Conservation (phyloP, 768 basidiomycete species). For the Hydnomerulius pinastri region DNA sequence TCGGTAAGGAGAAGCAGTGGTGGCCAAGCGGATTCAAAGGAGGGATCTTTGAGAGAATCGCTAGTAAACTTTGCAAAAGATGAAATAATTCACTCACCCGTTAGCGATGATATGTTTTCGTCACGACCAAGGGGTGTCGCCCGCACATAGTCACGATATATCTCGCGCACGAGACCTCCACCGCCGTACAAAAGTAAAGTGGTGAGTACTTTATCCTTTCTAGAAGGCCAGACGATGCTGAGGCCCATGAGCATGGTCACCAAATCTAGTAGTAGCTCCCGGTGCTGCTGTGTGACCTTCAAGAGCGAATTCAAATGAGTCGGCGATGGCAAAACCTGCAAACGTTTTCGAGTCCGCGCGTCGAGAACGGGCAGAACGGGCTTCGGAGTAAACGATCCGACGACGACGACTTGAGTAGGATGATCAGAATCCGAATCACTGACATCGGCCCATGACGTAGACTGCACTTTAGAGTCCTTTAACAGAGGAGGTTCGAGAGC, state of each 20-base stretch:
- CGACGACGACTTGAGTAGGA: slow-evolving; percentile 31
- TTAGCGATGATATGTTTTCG: slow-evolving; percentile 38
- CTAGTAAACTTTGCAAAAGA: background rate
- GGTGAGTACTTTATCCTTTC: slow-evolving; percentile 59
- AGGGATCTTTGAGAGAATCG: slow-evolving; percentile 40
- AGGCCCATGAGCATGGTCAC: slow-evolving; percentile 61
- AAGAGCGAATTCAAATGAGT: slow-evolving; percentile 59
- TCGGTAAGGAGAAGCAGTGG: slow-evolving; percentile 78
- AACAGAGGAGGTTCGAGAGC: slow-evolving; percentile 48
- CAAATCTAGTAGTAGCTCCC: slow-evolving; percentile 46
- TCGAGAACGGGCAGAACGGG: slow-evolving; percentile 49
- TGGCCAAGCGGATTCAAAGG: slow-evolving; percentile 54
- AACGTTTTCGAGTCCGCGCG: slow-evolving; percentile 59
- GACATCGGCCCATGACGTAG: slow-evolving; percentile 29
- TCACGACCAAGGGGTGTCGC: slow-evolving; percentile 62
- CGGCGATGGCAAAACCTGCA: slow-evolving; percentile 55
- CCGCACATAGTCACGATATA: slow-evolving; percentile 71
- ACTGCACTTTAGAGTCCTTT: slow-evolving; percentile 9
- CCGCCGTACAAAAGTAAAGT: slow-evolving; percentile 52
- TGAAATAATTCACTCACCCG: slow-evolving; percentile 35
- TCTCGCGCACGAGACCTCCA: slow-evolving; percentile 68
- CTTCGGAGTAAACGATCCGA: slow-evolving; percentile 36
- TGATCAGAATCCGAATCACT: slow-evolving; percentile 45
- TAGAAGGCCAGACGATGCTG: slow-evolving; percentile 58
- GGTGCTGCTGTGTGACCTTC: slow-evolving; percentile 40